phyloP scores from a whole-genome alignment of 768 basidiomycete genomes.

The Trametes cingulata region DNA sequence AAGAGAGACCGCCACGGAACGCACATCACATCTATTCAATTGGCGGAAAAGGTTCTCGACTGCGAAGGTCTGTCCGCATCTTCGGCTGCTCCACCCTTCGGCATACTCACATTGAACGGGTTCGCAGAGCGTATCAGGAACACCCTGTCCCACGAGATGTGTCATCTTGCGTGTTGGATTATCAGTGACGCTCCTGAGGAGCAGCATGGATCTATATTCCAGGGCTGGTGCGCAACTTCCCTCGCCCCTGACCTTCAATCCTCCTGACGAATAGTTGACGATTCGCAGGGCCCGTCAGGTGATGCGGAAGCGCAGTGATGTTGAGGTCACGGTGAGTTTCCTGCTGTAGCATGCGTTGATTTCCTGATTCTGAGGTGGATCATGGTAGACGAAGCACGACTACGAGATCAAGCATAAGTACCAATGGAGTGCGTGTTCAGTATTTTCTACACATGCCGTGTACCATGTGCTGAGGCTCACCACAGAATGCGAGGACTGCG shows the following conservation, averaged over 20 bases:
- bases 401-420: constrained; percentile 77
- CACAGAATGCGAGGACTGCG: constrained; percentile 64
- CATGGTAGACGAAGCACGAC: constrained; percentile 60
- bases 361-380: not conserved
- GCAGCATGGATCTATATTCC: constrained; percentile 72
- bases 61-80: constrained; percentile 56
- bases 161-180: constrained; percentile 85
- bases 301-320: constrained; percentile 66
- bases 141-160: constrained; percentile 91
- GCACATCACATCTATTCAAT: constrained; percentile 65
- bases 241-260: not conserved
- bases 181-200: constrained; percentile 71
- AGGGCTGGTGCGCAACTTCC: constrained; percentile 51
- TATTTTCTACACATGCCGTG: not conserved
- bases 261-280: not conserved
- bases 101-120: not conserved
- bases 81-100: not conserved
- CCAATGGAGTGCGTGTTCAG: constrained; percentile 61
- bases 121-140: constrained; percentile 71
- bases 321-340: constrained; percentile 62
- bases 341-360: not conserved
- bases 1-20: constrained; percentile 61
- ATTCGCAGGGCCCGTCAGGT: constrained; percentile 66
- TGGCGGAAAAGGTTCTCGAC: constrained; percentile 83
- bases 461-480: constrained; percentile 6